A percentile compares a stretch with the other conserved stretches of the same genome.
These are phyloP conservation scores for Pythium volutum DNA, from an alignment of 352 stramenopile genomes.

Conservation along the genomic window DNA sequence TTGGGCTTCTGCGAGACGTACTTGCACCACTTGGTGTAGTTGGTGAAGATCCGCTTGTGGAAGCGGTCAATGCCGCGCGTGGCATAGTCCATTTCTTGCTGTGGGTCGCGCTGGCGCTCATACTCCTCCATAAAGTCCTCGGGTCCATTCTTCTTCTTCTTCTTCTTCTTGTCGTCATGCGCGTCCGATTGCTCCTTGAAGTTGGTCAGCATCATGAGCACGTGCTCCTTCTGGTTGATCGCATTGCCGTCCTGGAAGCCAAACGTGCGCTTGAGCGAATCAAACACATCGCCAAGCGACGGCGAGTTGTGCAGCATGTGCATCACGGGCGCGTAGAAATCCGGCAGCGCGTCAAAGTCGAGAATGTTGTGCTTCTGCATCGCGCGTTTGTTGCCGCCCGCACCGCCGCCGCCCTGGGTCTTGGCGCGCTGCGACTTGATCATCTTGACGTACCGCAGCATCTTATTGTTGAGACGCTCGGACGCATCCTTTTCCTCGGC, in stretches of 20 bases:
- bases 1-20: slow-evolving; percentile 77
- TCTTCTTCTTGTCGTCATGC: slow-evolving; percentile 15
- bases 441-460: slow-evolving; percentile 48
- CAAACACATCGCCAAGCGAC: slow-evolving; percentile 45
- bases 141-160: slow-evolving; percentile 31
- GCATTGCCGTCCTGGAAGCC: slow-evolving; percentile 87
- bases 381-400: slow-evolving; percentile 24
- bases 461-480: slow-evolving; percentile 41
- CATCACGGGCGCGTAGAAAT: slow-evolving; percentile 36
- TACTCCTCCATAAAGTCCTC: slow-evolving; percentile 30
- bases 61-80: slow-evolving; percentile 79
- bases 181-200: slow-evolving; percentile 42
- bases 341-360: slow-evolving; percentile 33
- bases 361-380: slow-evolving; percentile 35
- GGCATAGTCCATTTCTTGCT: slow-evolving; percentile 67
- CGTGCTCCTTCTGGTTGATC: slow-evolving; percentile 41
- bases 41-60: slow-evolving; percentile 72
- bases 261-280: slow-evolving; percentile 89
- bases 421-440: slow-evolving; percentile 39
- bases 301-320: slow-evolving; percentile 34
- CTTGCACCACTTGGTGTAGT: slow-evolving; percentile 90
- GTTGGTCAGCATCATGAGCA: slow-evolving; percentile 42
- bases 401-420: slow-evolving; percentile 6
- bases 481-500: slow-evolving; percentile 32
- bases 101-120: slow-evolving; percentile 38